phyloP scores from a whole-genome alignment of 352 stramenopile species.

The Pythium aristosporum region DNA sequence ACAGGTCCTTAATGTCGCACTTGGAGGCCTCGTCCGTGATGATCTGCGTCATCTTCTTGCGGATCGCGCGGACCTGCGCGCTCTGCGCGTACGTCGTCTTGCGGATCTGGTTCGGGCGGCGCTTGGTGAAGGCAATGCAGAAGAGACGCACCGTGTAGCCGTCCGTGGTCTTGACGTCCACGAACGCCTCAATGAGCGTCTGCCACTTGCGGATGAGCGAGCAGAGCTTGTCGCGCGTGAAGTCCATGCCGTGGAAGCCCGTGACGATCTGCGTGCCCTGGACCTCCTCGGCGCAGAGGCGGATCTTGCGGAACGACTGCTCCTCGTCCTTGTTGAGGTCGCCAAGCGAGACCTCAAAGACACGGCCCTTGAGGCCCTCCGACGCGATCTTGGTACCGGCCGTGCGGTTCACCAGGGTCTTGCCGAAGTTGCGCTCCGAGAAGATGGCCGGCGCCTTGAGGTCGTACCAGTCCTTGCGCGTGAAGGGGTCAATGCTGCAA shows the following conservation, averaged over 20 bases:
- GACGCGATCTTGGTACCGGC: slow-evolving; percentile 96
- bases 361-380: slow-evolving; percentile 97
- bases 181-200: slow-evolving; percentile 98
- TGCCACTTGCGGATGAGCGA: slow-evolving; percentile 99
- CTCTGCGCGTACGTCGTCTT: slow-evolving; percentile 99
- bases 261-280: slow-evolving; percentile 88
- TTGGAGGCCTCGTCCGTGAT: slow-evolving; percentile 98
- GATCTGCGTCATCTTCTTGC: slow-evolving; percentile 98
- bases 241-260: slow-evolving; percentile 92
- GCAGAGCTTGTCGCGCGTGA: slow-evolving; percentile 99
- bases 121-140: slow-evolving; percentile 99
- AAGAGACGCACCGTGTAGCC: slow-evolving; percentile 99
- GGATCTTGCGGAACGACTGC: slow-evolving; percentile 98
- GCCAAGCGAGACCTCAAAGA: slow-evolving; percentile 98
- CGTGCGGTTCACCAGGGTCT: slow-evolving; percentile 99
- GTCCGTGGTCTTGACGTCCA: slow-evolving; percentile 99
- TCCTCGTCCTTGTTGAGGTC: slow-evolving; percentile 99
- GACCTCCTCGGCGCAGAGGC: slow-evolving; percentile 98
- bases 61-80: slow-evolving; percentile 96
- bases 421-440: slow-evolving; percentile 95
- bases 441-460: slow-evolving; percentile 99
- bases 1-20: slow-evolving; percentile 99
- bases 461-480: slow-evolving; percentile 97
- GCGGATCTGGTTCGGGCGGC: slow-evolving; percentile 98
- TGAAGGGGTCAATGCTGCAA: slow-evolving; percentile 96